Percentiles rank a stretch among this genome's conserved stretches.
Evolutionary conservation across 805 yeast species (phyloP).

Genomic region (Torulaspora microellipsoides): DNA sequence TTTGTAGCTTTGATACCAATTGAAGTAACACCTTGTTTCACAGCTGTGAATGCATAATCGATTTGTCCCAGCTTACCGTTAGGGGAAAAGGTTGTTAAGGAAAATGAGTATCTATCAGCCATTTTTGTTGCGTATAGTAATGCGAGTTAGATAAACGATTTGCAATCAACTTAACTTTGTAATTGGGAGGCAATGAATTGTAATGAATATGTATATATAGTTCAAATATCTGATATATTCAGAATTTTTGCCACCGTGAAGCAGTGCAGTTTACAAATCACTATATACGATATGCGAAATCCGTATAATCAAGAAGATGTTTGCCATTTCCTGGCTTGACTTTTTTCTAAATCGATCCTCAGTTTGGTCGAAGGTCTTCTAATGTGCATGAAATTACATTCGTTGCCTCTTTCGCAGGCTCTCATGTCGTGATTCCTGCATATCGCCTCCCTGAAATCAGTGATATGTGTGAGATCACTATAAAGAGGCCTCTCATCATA

Average conservation of each 20-base stretch:
- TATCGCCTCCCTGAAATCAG: conserved; percentile 61
- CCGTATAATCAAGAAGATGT: not conserved
- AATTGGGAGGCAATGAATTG: too few species aligned
- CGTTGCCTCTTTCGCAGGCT: conserved; percentile 71
- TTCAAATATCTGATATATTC: too few species aligned
- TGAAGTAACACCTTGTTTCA: conserved; percentile 95
- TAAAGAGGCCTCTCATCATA: conserved; percentile 72
- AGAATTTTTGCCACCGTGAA: too few species aligned
- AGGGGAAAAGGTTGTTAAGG: conserved; percentile 96
- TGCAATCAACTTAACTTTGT: too few species aligned
- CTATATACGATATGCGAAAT: too few species aligned
- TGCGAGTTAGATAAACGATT: too few species aligned
- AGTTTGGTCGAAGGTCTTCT: conserved; percentile 49
- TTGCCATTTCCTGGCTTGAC: conserved; percentile 35
- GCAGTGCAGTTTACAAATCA: too few species aligned
- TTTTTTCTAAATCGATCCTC: conserved; percentile 39
- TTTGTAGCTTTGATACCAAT: conserved; percentile 92
- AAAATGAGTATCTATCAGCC: conserved; percentile 98
- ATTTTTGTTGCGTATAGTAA: conserved; percentile 35
- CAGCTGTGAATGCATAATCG: conserved; percentile 96
- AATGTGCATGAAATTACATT: conserved; percentile 85
- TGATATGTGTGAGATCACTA: conserved; percentile 74
- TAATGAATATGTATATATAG: too few species aligned
- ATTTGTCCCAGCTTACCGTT: conserved; percentile 97
- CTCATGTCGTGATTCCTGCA: conserved; percentile 66